phyloP scores from a whole-genome alignment of 139 green algal genomes.

The Chara braunii region DNA sequence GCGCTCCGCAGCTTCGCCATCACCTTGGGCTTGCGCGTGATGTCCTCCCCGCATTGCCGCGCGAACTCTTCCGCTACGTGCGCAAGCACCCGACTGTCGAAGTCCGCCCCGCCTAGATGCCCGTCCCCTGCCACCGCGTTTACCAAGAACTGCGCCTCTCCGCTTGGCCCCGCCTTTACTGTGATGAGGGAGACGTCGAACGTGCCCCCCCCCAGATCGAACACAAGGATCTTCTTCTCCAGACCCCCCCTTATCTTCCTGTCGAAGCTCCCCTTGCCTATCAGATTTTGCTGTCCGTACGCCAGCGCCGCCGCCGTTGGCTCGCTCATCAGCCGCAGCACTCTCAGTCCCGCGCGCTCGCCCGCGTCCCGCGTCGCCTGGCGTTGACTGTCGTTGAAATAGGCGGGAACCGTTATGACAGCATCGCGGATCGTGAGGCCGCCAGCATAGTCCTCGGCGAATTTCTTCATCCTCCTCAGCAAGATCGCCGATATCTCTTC shows the following conservation, averaged over 20 bases:
- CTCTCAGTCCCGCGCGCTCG: constrained; percentile 27
- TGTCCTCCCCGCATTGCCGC: too few relatives aligned
- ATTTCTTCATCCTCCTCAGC: constrained; percentile 84
- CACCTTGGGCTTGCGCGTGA: too few relatives aligned
- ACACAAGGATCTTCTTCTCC: constrained; percentile 46
- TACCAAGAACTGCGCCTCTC: too few relatives aligned
- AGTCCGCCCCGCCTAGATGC: too few relatives aligned
- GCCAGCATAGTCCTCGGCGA: constrained; percentile 69
- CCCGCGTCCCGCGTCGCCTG: constrained; percentile 78
- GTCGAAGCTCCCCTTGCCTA: too few relatives aligned
- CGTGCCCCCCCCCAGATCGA: constrained; percentile 54
- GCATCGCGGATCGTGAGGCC: constrained; percentile 67
- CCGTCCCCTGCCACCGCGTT: too few relatives aligned
- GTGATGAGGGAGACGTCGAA: constrained; percentile 41
- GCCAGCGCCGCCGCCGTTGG: constrained; percentile 25
- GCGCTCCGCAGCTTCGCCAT: too few relatives aligned
- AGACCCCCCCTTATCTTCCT: constrained; percentile 44
- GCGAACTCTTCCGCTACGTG: too few relatives aligned
- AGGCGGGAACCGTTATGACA: constrained; percentile 82
- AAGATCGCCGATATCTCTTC: constrained; percentile 97
- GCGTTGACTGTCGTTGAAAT: constrained; percentile 86
- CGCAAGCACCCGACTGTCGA: too few relatives aligned
- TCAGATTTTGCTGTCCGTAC: too few relatives aligned
- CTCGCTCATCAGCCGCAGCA: constrained; percentile 41
- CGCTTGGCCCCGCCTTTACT: too few relatives aligned